Percentiles rank a stretch among this genome's conserved stretches.
Conservation (phyloP, 768 basidiomycete genomes). For the Leucogyrophana mollusca region DNA sequence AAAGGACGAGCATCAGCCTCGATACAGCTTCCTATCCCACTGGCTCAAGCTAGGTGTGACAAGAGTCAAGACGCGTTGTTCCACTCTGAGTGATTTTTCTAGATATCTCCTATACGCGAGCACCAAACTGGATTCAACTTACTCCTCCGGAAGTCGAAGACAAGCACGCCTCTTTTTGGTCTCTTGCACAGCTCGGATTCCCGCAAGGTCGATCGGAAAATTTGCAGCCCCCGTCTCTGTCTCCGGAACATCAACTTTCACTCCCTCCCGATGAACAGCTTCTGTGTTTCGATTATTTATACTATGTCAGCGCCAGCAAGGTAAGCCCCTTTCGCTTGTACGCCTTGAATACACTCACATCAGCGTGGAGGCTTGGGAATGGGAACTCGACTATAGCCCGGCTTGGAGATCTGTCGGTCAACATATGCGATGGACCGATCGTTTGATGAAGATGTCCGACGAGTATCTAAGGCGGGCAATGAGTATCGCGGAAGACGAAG, state of each 20-base stretch:
- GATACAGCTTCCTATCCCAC: conserved; percentile 3
- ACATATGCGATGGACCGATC: conserved; percentile 48
- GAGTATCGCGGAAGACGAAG: conserved; percentile 31
- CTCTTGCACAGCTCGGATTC: conserved; percentile 23
- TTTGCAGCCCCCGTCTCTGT: conserved; percentile 9
- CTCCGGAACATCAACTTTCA: conserved; percentile 14
- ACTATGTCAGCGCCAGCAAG: conserved; percentile 37
- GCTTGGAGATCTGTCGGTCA: conserved; percentile 57
- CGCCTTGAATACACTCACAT: neutral
- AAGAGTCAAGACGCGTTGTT: neutral
- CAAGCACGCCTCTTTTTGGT: conserved; percentile 22
- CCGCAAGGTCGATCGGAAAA: conserved; percentile 13
- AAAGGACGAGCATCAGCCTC: conserved; percentile 11
- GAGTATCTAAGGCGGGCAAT: conserved; percentile 46
- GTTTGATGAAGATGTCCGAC: conserved; percentile 41
- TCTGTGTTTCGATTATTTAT: conserved; percentile 25
- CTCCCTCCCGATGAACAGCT: conserved; percentile 22
- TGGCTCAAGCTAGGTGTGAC: conserved; percentile 9
- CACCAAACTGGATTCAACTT: conserved; percentile 22
- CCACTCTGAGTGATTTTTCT: conserved; percentile 32
- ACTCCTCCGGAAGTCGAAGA: conserved; percentile 12
- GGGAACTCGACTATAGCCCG: conserved; percentile 55
- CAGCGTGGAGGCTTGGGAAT: conserved; percentile 47
- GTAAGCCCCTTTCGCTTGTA: conserved; percentile 24
- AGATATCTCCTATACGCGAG: conserved; percentile 25